Evolutionary conservation across 495 filamentous ascomycete species (phyloP).

Genomic region (Trichocladium uniseriatum): DNA sequence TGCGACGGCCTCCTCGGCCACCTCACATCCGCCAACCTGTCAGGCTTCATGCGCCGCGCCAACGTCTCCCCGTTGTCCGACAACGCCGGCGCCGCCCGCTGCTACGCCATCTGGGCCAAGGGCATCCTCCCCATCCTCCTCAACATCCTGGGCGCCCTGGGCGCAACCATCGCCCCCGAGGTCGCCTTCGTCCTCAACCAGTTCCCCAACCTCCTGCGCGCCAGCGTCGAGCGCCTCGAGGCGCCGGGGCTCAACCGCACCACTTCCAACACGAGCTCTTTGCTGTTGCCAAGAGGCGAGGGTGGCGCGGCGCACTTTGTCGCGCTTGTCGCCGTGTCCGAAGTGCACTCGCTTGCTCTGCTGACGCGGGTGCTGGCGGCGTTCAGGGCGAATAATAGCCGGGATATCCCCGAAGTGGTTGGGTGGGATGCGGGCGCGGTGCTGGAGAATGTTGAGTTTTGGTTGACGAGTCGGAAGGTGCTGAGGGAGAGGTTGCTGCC

Average conservation of each 20-base stretch:
- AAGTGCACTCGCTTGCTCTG: conserved; percentile 68
- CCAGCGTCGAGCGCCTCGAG: conserved; percentile 54
- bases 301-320: conserved; percentile 42
- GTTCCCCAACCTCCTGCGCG: conserved; percentile 62
- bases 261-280: conserved; percentile 2
- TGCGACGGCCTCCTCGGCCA: conserved; percentile 71
- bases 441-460: conserved; percentile 70
- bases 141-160: conserved; percentile 76
- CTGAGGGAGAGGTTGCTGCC: conserved; percentile 63
- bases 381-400: conserved; percentile 50
- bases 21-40: conserved; percentile 66
- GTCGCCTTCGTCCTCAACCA: conserved; percentile 78
- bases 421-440: conserved; percentile 61
- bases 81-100: conserved; percentile 43
- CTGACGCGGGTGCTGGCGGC: conserved; percentile 56
- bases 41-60: conserved; percentile 55
- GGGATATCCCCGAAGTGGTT: conserved; percentile 55
- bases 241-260: conserved; percentile 40
- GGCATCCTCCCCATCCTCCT: conserved; percentile 84
- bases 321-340: conserved; percentile 59
- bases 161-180: conserved; percentile 68
- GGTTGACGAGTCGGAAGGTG: conserved; percentile 50
- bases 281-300: conserved; percentile 1
- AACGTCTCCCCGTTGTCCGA: conserved; percentile 61
- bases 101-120: conserved; percentile 79